Evolutionary conservation across 2,329 filamentous ascomycete species (phyloP), one percentile per base, ranked within the genome.

Genomic region (Pezizomycotina sp.): DNA sequence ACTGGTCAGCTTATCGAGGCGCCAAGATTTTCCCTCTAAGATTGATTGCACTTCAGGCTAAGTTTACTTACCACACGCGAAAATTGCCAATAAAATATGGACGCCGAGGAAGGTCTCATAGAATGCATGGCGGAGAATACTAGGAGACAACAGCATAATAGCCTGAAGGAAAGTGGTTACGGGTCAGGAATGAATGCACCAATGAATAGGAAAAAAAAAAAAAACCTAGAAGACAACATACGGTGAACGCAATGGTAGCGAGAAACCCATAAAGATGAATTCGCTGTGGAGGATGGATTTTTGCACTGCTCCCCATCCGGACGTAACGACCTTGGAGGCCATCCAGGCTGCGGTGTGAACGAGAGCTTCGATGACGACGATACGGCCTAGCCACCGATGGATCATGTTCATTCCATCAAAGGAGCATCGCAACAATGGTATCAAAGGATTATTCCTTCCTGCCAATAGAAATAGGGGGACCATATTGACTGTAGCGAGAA

Each of bases 381-480:
- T 79, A 24, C 78, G 71, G 49, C 78, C 78, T 45, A 82, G 68
- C 78, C 78, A 84, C 44, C 79, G 69, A 57, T 86, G 78, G 39
- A 84, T 63, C 43, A 86, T 59, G 60, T 84, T 86, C 64, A 79
- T 83, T 1, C 76, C 81, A 56, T 86, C 78, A 55, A 83, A 86
- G 3, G 75, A 79, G 46, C 84, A 72, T 43, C 72, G 71, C 34
- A 80, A 64, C 47, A 77, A 61, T 43, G 63, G 63, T 53, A 84
- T 81, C 47, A 86, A 62, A 14, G 77, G 77, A 58, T 84, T 84
- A 60, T 83, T 84, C 49, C 78, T 67, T 26, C 74, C 73, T 29
- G 77, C 75, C 55, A 83, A 63, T 31, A 83, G 56, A 57, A 83
- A 77, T 3, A 84, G 61, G 1, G 79, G 78, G 42, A 75, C 64